Evolutionary conservation across 345 rosid species (phyloP).

Genomic region (Microthlaspi erraticum): DNA sequence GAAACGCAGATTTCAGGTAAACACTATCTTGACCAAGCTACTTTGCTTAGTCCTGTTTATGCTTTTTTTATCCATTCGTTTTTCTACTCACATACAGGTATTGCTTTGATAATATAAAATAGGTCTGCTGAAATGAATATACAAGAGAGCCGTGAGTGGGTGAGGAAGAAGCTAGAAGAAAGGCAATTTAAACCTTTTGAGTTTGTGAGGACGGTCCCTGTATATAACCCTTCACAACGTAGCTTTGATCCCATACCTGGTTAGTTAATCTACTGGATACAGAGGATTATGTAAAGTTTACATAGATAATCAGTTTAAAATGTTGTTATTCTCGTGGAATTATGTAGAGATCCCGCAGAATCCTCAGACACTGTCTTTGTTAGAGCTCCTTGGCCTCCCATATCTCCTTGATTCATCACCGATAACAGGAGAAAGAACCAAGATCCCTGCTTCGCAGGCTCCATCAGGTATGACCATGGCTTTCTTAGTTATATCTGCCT

Average conservation of each 20-base stretch:
- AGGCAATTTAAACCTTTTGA: conserved; percentile 77
- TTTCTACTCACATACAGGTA: not conserved
- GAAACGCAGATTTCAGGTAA: conserved; percentile 63
- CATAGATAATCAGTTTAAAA: not conserved
- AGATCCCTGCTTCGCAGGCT: conserved; percentile 43
- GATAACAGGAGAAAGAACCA: conserved; percentile 47
- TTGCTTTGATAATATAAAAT: conserved; percentile 25
- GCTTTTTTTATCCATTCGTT: not conserved
- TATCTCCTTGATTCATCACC: conserved; percentile 69
- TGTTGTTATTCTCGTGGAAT: conserved; percentile 5
- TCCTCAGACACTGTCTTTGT: conserved; percentile 75
- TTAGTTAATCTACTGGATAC: conserved; percentile 15
- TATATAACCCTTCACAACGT: conserved; percentile 57
- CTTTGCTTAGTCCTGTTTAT: not conserved
- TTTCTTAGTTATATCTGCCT: not conserved
- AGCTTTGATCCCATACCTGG: conserved; percentile 40
- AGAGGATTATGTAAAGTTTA: conserved; percentile 15
- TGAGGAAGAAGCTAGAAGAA: conserved; percentile 63
- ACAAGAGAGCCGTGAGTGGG: conserved; percentile 70
- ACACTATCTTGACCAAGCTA: conserved; percentile 24
- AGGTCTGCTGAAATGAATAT: conserved; percentile 58
- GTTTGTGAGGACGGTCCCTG: conserved; percentile 68
- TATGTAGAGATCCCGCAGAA: conserved; percentile 61
- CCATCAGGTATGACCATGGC: conserved; percentile 49
- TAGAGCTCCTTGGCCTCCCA: conserved; percentile 83